Evolutionary conservation across 306 rosid species (phyloP), one percentile per base, ranked within the genome.

Genomic region (Luffa acutangula): DNA sequence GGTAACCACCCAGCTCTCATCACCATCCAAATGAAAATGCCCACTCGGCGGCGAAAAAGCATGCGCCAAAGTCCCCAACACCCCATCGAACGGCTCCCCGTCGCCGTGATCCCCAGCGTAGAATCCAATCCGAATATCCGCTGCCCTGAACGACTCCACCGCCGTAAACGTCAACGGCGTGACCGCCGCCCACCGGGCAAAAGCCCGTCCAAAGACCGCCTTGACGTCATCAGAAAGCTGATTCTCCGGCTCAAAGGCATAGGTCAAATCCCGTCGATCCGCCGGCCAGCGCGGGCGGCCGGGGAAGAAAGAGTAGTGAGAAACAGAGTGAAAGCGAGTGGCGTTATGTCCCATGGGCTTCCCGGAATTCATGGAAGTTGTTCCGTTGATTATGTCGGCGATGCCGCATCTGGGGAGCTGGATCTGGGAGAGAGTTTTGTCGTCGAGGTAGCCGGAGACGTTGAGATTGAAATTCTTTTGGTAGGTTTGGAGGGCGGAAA

Each of bases 391-490:
- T 1, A 95, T 79, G 13, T 92, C 97, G 0, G 96, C 82, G 7
- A 92, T 90, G 13, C 97, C 97, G 53, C 97, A 95, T 0, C 97
- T 85, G 0, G 97, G 93, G 0, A 41, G 82, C 2, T 86, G 81
- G 6, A 95, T 81, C 70, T 85, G 89, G 0, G 74, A 20, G 12
- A 92, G 62, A 4, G 97, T 95, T 45, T 41, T 36, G 2, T 57
- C 58, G 56, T 95, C 97, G 5, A 92, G 91, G 36, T 86, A 77
- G 18, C 97, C 97, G 14, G 97, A 88, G 72, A 85, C 78, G 78
- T 93, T 91, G 82, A 93, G 93, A 62, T 95, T 95, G 92, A 95
- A 95, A 63, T 95, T 95, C 63, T 83, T 84, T 64, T 95, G 98
- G 85, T 91, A 95, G 0, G 87, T 79, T 0, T 73, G 76, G 3